These are phyloP conservation scores for Zasmidium citrigriseum DNA, from an alignment of 2,329 filamentous ascomycete species.

Conservation along the genomic window DNA sequence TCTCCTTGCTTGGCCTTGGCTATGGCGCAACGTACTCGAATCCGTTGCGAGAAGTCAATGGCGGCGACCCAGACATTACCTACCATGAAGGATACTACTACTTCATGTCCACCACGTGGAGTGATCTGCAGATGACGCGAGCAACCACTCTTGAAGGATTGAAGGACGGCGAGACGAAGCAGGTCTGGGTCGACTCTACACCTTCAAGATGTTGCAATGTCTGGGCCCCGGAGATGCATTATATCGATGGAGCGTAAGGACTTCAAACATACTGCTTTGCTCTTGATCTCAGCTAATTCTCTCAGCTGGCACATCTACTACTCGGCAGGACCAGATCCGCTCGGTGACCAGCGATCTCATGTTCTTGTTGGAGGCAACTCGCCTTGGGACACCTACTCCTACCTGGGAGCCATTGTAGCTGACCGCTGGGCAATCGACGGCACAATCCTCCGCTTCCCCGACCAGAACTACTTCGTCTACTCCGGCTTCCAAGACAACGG, in stretches of 20 bases:
- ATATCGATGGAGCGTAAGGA: conserved; percentile 39
- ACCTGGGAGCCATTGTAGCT: conserved; percentile 48
- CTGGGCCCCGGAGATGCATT: conserved; percentile 61
- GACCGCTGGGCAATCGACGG: conserved; percentile 57
- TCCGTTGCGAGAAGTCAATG: conserved; percentile 52
- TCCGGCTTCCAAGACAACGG: conserved; percentile 45
- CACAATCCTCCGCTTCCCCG: conserved; percentile 51
- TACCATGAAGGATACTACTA: conserved; percentile 59
- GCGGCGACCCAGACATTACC: conserved; percentile 56
- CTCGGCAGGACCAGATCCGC: conserved; percentile 49
- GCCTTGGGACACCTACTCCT: conserved; percentile 55
- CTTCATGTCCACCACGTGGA: conserved; percentile 59
- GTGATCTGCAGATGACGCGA: conserved; percentile 56
- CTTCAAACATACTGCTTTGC: not conserved
- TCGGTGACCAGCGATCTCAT: conserved; percentile 54
- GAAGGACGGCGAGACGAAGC: conserved; percentile 54
- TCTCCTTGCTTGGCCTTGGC: not conserved
- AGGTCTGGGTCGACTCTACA: conserved; percentile 52
- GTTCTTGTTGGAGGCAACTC: conserved; percentile 54
- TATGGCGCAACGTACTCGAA: conserved; percentile 48
- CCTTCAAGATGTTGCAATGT: conserved; percentile 55
- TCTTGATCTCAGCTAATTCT: not conserved
- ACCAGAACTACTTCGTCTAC: conserved; percentile 56
- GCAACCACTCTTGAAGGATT: conserved; percentile 57
- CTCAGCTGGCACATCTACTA: conserved; percentile 58